phyloP scores from a whole-genome alignment of 805 yeast species.

The Saccharomyces cerevisiae region DNA sequence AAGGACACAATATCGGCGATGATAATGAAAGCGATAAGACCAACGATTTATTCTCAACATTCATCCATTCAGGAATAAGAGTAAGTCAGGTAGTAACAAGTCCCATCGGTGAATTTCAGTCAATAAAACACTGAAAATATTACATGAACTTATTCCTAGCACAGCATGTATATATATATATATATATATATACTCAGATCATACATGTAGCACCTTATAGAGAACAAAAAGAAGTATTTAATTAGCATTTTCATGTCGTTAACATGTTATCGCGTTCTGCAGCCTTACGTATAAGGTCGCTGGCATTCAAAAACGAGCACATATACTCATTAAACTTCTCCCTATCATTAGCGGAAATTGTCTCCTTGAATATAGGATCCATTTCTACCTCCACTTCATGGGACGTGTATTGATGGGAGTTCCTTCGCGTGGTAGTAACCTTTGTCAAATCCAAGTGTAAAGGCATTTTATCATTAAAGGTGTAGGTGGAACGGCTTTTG shows the following conservation, averaged over 20 bases:
- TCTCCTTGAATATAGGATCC: background rate
- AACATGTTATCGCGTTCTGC: background rate
- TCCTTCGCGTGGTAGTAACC: background rate
- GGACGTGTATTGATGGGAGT: background rate
- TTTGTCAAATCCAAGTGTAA: background rate
- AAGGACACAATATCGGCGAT: slow-evolving; percentile 5
- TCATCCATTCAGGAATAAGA: slow-evolving; percentile 7
- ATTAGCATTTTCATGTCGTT: background rate
- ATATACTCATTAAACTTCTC: background rate
- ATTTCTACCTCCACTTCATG: background rate
- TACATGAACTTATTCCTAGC: background rate
- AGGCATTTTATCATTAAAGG: background rate
- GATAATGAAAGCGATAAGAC: slow-evolving; percentile 8
- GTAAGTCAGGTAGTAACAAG: background rate
- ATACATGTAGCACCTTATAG: background rate
- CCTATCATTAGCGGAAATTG: background rate
- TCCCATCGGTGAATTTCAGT: background rate
- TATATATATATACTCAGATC: background rate
- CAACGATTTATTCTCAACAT: slow-evolving; percentile 21
- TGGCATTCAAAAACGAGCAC: background rate
- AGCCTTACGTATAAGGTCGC: background rate
- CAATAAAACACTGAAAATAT: background rate
- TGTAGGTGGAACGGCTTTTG: background rate
- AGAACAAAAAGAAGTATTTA: background rate
- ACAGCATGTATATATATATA: background rate